A percentile compares a stretch with the other conserved stretches of the same genome.
phyloP scores from a whole-genome alignment of 1,284 basidiomycete genomes.

The Malassezia restricta region DNA sequence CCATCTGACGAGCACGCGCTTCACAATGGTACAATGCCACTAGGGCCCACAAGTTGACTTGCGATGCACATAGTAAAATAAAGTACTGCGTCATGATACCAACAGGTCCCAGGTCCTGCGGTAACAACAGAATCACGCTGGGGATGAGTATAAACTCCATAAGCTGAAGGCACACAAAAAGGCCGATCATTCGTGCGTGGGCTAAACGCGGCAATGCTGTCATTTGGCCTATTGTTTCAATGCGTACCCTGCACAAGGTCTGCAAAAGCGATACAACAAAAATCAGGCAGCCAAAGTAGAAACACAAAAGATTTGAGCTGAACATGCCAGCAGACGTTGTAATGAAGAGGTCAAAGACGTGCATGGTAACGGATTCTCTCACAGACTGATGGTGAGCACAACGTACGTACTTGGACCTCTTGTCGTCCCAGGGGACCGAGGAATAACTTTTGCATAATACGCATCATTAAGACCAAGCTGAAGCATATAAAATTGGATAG shows the following conservation, averaged over 20 bases:
- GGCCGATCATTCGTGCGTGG: conserved; percentile 65
- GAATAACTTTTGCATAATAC: conserved; percentile 71
- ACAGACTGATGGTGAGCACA: neutral
- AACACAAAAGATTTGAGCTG: neutral
- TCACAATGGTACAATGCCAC: conserved; percentile 76
- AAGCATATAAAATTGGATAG: conserved; percentile 85
- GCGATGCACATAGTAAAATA: neutral
- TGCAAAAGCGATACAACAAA: conserved; percentile 95
- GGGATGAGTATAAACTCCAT: conserved; percentile 62
- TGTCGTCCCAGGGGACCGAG: conserved; percentile 76
- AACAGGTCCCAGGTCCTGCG: conserved; percentile 46
- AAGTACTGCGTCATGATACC: conserved; percentile 68
- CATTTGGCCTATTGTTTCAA: conserved; percentile 92
- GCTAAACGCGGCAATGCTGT: conserved; percentile 69
- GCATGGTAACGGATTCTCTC: neutral
- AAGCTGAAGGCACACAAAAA: conserved; percentile 60
- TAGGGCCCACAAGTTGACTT: conserved; percentile 64
- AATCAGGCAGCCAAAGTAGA: conserved; percentile 68
- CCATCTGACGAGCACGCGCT: conserved; percentile 56
- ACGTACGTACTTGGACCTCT: conserved; percentile 69
- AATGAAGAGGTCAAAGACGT: conserved; percentile 1
- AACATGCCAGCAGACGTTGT: neutral
- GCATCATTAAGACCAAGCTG: conserved; percentile 62
- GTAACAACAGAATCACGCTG: conserved; percentile 53
- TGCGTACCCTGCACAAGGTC: conserved; percentile 84